phyloP scores from a whole-genome alignment of 352 stramenopile species.

The Blastocystis sp. region DNA sequence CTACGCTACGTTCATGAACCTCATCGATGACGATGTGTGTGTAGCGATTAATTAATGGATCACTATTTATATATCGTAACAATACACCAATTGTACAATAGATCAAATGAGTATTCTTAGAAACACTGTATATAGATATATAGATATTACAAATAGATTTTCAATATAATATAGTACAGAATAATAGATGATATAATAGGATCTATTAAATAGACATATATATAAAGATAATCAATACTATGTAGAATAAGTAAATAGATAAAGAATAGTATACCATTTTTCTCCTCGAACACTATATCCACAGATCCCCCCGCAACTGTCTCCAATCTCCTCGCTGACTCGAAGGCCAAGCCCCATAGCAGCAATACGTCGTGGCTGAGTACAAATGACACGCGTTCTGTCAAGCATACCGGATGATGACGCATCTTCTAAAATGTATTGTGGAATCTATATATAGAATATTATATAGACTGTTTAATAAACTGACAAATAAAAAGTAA shows the following conservation, averaged over 20 bases:
- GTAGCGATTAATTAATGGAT: slow-evolving; percentile 58
- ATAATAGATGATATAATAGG: background rate
- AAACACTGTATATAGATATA: background rate
- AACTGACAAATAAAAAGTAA: no score
- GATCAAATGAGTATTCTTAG: slow-evolving; percentile 57
- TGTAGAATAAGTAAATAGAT: no score
- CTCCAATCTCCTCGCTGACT: slow-evolving; percentile 69
- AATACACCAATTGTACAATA: slow-evolving; percentile 85
- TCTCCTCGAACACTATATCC: no score
- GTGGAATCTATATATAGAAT: no score
- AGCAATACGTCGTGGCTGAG: slow-evolving; percentile 74
- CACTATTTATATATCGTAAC: slow-evolving; percentile 65
- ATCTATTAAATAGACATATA: no score
- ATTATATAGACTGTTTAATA: no score
- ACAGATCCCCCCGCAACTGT: no score
- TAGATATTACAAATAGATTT: background rate
- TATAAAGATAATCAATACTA: no score
- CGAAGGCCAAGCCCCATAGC: slow-evolving; percentile 73
- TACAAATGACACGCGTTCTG: slow-evolving; percentile 76
- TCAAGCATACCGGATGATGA: slow-evolving; percentile 51
- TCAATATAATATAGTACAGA: background rate
- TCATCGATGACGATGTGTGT: slow-evolving; percentile 93
- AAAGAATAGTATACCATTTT: no score
- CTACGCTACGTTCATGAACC: slow-evolving; percentile 81
- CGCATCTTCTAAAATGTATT: slow-evolving; percentile 79